Base-by-base conservation (phyloP, 306 rosid genomes). In the Rubus parviflorus region DNA sequence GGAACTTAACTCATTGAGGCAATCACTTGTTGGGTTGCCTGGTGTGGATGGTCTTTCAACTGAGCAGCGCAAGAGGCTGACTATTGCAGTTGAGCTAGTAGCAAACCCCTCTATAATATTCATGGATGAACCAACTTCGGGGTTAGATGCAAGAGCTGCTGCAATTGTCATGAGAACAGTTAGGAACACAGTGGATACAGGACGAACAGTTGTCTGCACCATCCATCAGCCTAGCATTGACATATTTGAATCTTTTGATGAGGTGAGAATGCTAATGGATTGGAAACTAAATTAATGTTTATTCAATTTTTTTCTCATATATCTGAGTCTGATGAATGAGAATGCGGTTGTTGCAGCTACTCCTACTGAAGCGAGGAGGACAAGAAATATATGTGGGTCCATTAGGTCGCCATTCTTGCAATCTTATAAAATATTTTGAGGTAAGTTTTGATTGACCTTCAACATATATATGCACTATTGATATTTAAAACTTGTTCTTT, bases 191-290 rank as follows among this genome's bases (percentile, higher is more conserved):
- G 90, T 84, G 17, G 84, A 86, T 51, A 86, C 90, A 0, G 90
- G 90, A 61, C 81, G 90, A 80, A 87, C 90, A 17, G 91, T 87
- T 3, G 85, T 85, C 7, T 87, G 91, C 82, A 87, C 91, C 54
- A 87, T 87, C 72, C 91, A 87, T 67, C 89, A 87, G 68, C 91
- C 91, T 17, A 85, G 91, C 70, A 87, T 87, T n/a, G 89, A 87
- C 85, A 85, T 87, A 61, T 87, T 87, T 2, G 91, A 87, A 80
- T 83, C 86, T 62, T 87, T 87, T 51, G 89, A 85, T 60, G 91
- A 87, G 85, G 90, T 87, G 17, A 81, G 42, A 64, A 61, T 37
- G 15, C 17, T 17, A 15, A 67, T 37, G 1, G 37, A 43, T 40
- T 62, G 6, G 37, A 46, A 8, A 20, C 62, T 17, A 49, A 15